Percentiles rank a stretch among this genome's conserved stretches.
Conservation (phyloP, 139 green algal genomes). For the Picocystis salinarum region DNA sequence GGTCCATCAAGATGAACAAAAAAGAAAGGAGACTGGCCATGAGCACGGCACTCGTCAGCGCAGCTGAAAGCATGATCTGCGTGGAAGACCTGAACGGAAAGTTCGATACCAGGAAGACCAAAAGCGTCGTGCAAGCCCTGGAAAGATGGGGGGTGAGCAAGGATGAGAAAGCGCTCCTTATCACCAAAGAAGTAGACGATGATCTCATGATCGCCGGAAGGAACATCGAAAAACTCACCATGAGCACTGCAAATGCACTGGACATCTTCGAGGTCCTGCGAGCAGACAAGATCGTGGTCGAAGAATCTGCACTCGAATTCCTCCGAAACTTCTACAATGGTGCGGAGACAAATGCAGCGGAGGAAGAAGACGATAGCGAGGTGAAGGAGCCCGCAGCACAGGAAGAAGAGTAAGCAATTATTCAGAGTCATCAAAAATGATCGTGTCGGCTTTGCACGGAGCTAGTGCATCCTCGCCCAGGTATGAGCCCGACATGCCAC, state of each 20-base stretch:
- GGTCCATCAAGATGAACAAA: slow-evolving; percentile 96
- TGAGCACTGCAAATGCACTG: slow-evolving; percentile 11
- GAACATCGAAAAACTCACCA: slow-evolving; percentile 40
- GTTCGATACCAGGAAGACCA: slow-evolving; percentile 53
- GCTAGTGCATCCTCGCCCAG: too few species aligned
- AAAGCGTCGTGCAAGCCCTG: slow-evolving; percentile 48
- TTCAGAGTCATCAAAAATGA: too few species aligned
- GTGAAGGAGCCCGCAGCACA: too few species aligned
- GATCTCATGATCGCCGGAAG: slow-evolving; percentile 35
- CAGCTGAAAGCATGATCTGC: slow-evolving; percentile 19
- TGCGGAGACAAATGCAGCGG: too few species aligned
- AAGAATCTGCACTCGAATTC: slow-evolving; percentile 23
- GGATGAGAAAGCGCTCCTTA: slow-evolving; percentile 42
- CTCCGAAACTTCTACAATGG: too few species aligned
- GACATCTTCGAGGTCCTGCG: slow-evolving; percentile 82
- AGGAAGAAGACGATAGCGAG: too few species aligned
- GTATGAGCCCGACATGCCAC: too few species aligned
- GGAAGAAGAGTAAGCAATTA: too few species aligned
- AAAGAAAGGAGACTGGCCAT: slow-evolving; percentile 88
- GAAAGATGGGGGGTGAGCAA: slow-evolving; percentile 33
- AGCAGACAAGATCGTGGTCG: slow-evolving; percentile 80
- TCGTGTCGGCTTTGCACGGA: too few species aligned
- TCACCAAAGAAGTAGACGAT: slow-evolving; percentile 38
- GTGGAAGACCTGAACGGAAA: slow-evolving; percentile 10
- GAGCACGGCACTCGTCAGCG: slow-evolving; percentile 77